Base-by-base conservation (phyloP, 371 early-diverging fungal species). In the Rhizopus sp. region DNA sequence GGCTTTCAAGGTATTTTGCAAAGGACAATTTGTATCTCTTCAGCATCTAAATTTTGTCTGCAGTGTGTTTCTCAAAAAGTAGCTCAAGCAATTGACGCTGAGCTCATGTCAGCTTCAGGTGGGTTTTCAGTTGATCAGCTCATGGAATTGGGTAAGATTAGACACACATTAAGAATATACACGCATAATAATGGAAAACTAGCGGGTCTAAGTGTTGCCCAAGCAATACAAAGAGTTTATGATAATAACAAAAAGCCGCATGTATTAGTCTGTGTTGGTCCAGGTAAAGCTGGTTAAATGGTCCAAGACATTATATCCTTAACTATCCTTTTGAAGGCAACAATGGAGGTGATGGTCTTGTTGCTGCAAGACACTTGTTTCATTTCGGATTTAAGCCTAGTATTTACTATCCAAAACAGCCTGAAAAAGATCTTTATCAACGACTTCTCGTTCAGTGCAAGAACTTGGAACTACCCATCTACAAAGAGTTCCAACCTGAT, bases 311-410 rank as follows among this genome's bases (percentile, higher is more conserved):
- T 23, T 23, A 23, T 23, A 23, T 23, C 23, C 2, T 23, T 23
- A 23, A 23, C 23, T 23, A 23, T 23, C 23, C 23, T 23, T 23
- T 0, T 12, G 38, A 7, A 72, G 77, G 77, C 16, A 96, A 96
- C 68, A 97, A 97, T 68, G 97, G 97, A n/a, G 96, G 96, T 23
- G 98, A 97, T 71, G 98, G 88, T 77, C 68, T 55, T 7, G 98
- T 97, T 9, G 93, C 93, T 5, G 96, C 96, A 7, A 82, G 97
- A 38, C 95, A 96, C 61, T 70, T 97, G 42, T 58, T 54, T 33
- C 93, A 92, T 67, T 95, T 93, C 74, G 97, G 96, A 1, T 95
- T 89, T 72, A 68, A 73, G 15, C 91, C 93, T 9, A 70, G 68
- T 9, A 69, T 96, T 5, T 91, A 84, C 56, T 92, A 90, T 64